Percentiles rank a stretch among this genome's conserved stretches.
phyloP scores from a whole-genome alignment of 345 rosid genomes.

The Salix viminalis region DNA sequence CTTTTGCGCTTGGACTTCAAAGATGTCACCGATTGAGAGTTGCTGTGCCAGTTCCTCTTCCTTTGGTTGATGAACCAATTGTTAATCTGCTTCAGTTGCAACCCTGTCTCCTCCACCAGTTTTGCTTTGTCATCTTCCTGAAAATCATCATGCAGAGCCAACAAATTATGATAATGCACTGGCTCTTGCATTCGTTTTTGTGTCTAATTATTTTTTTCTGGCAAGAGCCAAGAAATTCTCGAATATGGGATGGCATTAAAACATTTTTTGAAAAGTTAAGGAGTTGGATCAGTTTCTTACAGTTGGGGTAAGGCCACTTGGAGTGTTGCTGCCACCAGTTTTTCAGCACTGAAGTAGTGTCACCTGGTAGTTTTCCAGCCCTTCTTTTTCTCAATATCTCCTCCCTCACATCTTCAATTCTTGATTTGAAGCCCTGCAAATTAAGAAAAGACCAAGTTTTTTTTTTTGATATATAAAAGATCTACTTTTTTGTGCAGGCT shows the following conservation, averaged over 20 bases:
- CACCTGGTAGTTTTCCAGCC: slow-evolving; percentile 96
- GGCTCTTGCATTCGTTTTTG: no score
- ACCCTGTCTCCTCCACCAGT: slow-evolving; percentile 95
- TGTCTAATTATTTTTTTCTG: no score
- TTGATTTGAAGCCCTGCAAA: slow-evolving; percentile 82
- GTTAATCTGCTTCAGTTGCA: slow-evolving; percentile 96
- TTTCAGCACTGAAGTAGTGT: slow-evolving; percentile 88
- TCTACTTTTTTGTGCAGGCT: no score
- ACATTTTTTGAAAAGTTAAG: neutral
- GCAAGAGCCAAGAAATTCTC: neutral
- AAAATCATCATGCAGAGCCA: neutral
- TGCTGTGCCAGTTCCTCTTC: slow-evolving; percentile 97
- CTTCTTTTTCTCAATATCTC: slow-evolving; percentile 92
- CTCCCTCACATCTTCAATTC: slow-evolving; percentile 94
- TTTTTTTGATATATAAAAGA: no score
- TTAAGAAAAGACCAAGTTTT: neutral
- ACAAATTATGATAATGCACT: no score
- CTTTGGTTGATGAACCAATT: slow-evolving; percentile 99
- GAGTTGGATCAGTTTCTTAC: slow-evolving; percentile 38
- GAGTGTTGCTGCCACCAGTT: slow-evolving; percentile 99
- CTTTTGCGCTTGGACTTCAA: slow-evolving; percentile 94
- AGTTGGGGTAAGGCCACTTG: slow-evolving; percentile 99
- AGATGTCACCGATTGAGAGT: slow-evolving; percentile 84
- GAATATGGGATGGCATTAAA: neutral
- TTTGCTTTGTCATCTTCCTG: slow-evolving; percentile 99